Base-by-base conservation (phyloP, 208 protist genomes). In the Leishmania tropica region DNA sequence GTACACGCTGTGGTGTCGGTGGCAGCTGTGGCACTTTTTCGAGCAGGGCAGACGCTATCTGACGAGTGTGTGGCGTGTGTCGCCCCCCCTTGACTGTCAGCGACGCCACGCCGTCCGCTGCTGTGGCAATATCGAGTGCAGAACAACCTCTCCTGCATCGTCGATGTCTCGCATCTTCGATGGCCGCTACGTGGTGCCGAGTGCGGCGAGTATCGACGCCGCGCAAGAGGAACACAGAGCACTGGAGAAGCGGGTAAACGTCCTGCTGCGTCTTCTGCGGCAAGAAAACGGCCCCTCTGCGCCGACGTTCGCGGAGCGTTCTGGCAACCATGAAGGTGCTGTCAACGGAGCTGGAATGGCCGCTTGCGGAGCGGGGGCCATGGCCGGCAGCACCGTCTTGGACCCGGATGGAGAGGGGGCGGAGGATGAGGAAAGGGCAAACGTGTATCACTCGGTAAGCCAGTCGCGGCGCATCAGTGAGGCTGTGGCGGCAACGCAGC, bases 11-110 rank as follows among this genome's bases (percentile, higher is more conserved):
- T 88, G 85, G 87, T 88, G 85, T 58, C 79, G 71, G 28, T 89
- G 85, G 88, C 82, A 91, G 76, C 72, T 91, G 80, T 67, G 75
- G 56, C 80, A 85, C 68, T 87, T 91, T 62, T 88, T 81, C 67
- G 88, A 89, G 47, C 71, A 81, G n/a, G 84, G 84, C 51, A 83
- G 76, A 5, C 11, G 19, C n/a, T 91, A 89, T 74, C 70, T 91
- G 45, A 78, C 62, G 8, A 84, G 75, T n/a, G 88, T 89, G 47
- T 92, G 88, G 85, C 73, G 75, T 51, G 83, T 78, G 58, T 35
- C 74, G 40, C 68, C 76, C 28, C 15, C 37, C 21, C 11, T 54
- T 48, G 3, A 10, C 28, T 3, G 47, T 67, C 47, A n/a, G 72
- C n/a, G 71, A 75, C 53, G 71, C 76, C 51, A 80, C 10, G 3